Percentiles rank a stretch among this genome's conserved stretches.
phyloP scores from a whole-genome alignment of 2,329 filamentous ascomycete genomes.

The Aspergillus ustus region DNA sequence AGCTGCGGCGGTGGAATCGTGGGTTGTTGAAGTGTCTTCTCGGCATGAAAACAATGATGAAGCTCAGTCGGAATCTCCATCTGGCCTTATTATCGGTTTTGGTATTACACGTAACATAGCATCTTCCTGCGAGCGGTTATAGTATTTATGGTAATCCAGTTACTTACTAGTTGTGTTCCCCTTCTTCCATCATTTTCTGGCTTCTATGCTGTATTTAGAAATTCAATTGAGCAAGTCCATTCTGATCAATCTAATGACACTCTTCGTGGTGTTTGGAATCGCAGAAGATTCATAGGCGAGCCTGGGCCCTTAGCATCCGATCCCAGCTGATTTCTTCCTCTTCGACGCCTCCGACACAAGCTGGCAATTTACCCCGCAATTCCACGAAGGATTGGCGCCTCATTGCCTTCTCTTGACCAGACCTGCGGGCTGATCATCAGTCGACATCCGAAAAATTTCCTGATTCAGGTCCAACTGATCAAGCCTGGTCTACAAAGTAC shows the following conservation, averaged over 20 bases:
- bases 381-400: neutral
- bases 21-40: neutral
- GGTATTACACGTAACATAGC: neutral
- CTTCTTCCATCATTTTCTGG: neutral
- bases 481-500: neutral
- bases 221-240: neutral
- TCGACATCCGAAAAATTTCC: neutral
- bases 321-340: neutral
- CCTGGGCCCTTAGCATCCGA: neutral
- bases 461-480: neutral
- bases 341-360: neutral
- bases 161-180: neutral
- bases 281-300: neutral
- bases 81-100: conserved; percentile 3
- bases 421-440: neutral
- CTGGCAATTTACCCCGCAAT: neutral
- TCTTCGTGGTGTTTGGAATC: neutral
- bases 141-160: neutral
- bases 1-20: neutral
- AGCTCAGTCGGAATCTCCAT: neutral
- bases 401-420: neutral
- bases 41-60: neutral
- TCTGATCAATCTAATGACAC: neutral
- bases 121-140: neutral
- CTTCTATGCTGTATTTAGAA: neutral